phyloP scores from a whole-genome alignment of 352 stramenopile genomes.

The Phytophthora foliorum region DNA sequence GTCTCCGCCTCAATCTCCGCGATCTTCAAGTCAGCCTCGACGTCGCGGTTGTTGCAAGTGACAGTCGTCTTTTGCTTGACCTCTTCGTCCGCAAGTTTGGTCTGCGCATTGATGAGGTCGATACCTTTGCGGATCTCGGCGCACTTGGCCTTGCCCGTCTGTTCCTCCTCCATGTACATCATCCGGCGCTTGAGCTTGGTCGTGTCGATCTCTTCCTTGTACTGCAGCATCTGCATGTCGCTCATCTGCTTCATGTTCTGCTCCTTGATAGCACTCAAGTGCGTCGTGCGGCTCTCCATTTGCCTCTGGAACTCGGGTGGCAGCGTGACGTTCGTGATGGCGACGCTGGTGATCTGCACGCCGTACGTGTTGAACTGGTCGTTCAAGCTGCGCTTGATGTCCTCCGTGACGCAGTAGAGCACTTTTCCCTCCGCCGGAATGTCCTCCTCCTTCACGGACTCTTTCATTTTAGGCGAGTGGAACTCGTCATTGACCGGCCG shows the following conservation, averaged over 20 bases:
- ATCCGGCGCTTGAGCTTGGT: slow-evolving; percentile 66
- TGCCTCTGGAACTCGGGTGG: slow-evolving; percentile 67
- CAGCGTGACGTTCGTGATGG: slow-evolving; percentile 81
- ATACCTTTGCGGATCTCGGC: slow-evolving; percentile 65
- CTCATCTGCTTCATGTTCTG: slow-evolving; percentile 86
- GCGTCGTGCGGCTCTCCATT: slow-evolving; percentile 76
- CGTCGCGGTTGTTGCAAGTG: slow-evolving; percentile 51
- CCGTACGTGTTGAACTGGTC: slow-evolving; percentile 81
- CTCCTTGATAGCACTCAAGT: slow-evolving; percentile 73
- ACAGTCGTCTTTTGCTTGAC: slow-evolving; percentile 54
- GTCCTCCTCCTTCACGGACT: slow-evolving; percentile 8
- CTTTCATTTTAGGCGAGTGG: slow-evolving; percentile 32
- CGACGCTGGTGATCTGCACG: slow-evolving; percentile 77
- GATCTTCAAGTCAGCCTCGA: slow-evolving; percentile 51
- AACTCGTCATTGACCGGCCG: slow-evolving; percentile 31
- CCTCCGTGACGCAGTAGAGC: slow-evolving; percentile 66
- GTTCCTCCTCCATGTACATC: slow-evolving; percentile 71
- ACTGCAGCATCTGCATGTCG: slow-evolving; percentile 79
- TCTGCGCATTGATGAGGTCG: slow-evolving; percentile 55
- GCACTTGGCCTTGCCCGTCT: slow-evolving; percentile 61
- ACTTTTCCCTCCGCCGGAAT: slow-evolving; percentile 24
- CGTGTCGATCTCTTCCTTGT: slow-evolving; percentile 66
- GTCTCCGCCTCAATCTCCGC: slow-evolving; percentile 59
- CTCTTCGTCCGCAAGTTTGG: slow-evolving; percentile 46
- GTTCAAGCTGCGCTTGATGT: slow-evolving; percentile 82